Evolutionary conservation across 352 stramenopile species (phyloP).

Genomic region (Globisporangium cylindrosporum): DNA sequence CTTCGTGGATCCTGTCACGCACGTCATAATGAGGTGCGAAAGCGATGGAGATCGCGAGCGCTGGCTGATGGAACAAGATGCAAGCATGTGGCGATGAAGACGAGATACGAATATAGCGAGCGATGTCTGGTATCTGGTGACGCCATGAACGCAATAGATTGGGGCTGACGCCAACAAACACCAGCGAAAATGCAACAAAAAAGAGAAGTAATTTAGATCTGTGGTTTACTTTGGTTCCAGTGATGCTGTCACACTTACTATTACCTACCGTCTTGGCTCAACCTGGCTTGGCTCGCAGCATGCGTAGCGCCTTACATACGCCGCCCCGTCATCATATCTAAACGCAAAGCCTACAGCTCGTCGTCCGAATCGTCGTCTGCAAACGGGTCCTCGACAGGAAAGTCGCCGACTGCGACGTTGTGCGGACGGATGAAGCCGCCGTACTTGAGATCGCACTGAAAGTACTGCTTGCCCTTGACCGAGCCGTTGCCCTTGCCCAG

Average conservation of each 20-base stretch:
- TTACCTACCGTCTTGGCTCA: no score
- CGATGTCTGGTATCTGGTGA: neutral
- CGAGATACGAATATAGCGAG: neutral
- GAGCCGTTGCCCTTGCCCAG: slow-evolving; percentile 92
- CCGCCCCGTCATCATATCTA: neutral
- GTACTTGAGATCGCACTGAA: slow-evolving; percentile 90
- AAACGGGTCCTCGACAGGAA: slow-evolving; percentile 83
- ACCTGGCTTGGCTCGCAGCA: neutral
- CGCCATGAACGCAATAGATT: slow-evolving; percentile 10
- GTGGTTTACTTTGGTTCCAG: slow-evolving; percentile 15
- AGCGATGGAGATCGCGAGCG: neutral
- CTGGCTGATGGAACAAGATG: neutral
- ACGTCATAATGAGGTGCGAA: neutral
- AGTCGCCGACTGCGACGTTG: slow-evolving; percentile 94
- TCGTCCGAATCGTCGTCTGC: slow-evolving; percentile 65
- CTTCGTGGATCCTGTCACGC: neutral
- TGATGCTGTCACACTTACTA: neutral
- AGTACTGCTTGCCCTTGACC: slow-evolving; percentile 91
- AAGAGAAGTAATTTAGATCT: slow-evolving; percentile 54
- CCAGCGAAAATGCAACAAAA: slow-evolving; percentile 24
- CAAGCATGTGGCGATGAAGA: neutral
- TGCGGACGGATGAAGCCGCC: slow-evolving; percentile 93
- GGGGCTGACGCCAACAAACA: slow-evolving; percentile 6
- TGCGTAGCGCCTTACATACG: neutral
- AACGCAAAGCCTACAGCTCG: slow-evolving; percentile 53